A percentile compares a stretch with the other conserved stretches of the same genome.
phyloP scores from a whole-genome alignment of 176 grass and related monocot genomes.

The Rhipidocladum racemiflorum region DNA sequence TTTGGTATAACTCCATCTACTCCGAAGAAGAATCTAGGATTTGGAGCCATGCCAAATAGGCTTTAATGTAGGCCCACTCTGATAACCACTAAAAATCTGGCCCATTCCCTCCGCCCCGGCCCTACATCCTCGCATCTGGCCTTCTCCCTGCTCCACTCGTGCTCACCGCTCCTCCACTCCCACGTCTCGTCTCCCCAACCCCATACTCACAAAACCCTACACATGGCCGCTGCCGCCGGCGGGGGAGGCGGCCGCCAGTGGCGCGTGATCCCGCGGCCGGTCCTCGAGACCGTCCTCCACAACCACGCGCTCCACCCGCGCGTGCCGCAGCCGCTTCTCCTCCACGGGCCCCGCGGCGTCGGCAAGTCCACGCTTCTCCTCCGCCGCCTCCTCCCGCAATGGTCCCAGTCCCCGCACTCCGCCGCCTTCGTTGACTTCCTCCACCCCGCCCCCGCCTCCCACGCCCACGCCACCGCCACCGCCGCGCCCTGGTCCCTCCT shows the following conservation, averaged over 20 bases:
- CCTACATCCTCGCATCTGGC: not conserved
- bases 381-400: conserved; percentile 76
- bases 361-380: conserved; percentile 92
- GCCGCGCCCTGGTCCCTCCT: conserved; percentile 43
- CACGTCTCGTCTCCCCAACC: not conserved
- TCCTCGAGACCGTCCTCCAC: conserved; percentile 82
- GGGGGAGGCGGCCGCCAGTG: conserved; percentile 38
- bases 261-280: conserved; percentile 71
- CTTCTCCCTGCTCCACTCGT: conserved; percentile 2
- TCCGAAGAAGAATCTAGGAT: no score
- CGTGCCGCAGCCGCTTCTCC: conserved; percentile 66
- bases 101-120: no score
- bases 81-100: no score
- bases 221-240: conserved; percentile 40
- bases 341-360: conserved; percentile 84
- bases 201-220: conserved; percentile 39
- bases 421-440: conserved; percentile 77
- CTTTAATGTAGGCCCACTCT: no score
- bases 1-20: no score
- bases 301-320: conserved; percentile 77
- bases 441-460: not conserved
- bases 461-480: not conserved
- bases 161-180: not conserved
- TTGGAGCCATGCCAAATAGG: no score
- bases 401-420: conserved; percentile 67